Base-by-base conservation (phyloP, 352 stramenopile genomes). In the Pythium phragmiticola region DNA sequence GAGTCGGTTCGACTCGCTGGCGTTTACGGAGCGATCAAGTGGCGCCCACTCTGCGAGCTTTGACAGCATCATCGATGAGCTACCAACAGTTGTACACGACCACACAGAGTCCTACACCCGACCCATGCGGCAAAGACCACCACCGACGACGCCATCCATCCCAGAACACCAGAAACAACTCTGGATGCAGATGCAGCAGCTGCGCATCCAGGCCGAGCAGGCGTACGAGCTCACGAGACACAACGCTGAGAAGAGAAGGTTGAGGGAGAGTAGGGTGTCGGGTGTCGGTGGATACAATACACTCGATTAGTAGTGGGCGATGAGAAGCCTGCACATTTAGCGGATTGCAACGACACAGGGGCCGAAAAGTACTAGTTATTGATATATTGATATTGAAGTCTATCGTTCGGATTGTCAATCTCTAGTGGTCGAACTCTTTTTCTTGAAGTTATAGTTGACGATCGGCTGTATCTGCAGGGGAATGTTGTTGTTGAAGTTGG, bases 151-250 rank as follows among this genome's bases (percentile, higher is more conserved):
- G 7, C 7, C 4, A 14, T 16, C 12, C 21, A 33, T 21, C 6
- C 41, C 54, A 33, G 7, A 3, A 8, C 23, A 64, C n/a, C 63
- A 63, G 16, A 17, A 52, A 4, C 30, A 58, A n/a, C 33, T 60
- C 7, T 57, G 41, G 55, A 23, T 37, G n/a, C 57, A 23, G 7
- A 66, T 66, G 64, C 53, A 53, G 4, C 33, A 66, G 19, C 57
- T 69, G 3, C 63, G 50, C 0, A 14, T 65, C 41, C 47, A 55
- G 21, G 63, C 63, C 0, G 63, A 69, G 34, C 39, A 69, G 28
- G 45, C 63, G 23, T 69, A 69, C 26, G 21, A 36, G 19, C 50
- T 65, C 34, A 60, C 63, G 5, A 62, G 37, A 16, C 52, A 63
- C 4, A 68, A 68, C 42, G 47, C 19, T 2, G 37, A 42, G 37